Evolutionary conservation across 768 basidiomycete genomes (phyloP).

Genomic region (Polyporus arcularius): DNA sequence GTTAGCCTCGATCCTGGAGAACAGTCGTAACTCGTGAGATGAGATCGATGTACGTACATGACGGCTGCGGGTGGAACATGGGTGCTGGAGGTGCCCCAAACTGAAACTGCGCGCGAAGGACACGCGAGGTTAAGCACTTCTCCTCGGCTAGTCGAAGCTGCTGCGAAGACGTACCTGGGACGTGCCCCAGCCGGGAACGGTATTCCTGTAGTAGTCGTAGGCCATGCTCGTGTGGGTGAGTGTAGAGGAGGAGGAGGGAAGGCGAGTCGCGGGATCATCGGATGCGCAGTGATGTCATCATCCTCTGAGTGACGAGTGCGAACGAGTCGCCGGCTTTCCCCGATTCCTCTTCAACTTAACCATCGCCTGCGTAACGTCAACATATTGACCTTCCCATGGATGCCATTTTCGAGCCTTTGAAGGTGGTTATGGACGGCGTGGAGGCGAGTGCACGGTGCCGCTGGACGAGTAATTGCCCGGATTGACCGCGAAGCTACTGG

Average conservation of each 20-base stretch:
- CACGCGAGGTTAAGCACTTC: background rate
- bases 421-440: no score
- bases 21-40: conserved; percentile 24
- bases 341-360: no score
- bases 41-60: conserved; percentile 45
- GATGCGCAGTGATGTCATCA: no score
- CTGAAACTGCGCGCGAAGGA: conserved; percentile 27
- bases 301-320: no score
- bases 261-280: background rate
- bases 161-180: conserved; percentile 29
- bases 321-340: no score
- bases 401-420: no score
- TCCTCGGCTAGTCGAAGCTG: background rate
- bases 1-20: background rate
- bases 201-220: conserved; percentile 26
- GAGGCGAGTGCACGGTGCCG: no score
- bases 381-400: no score
- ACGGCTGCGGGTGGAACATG: conserved; percentile 45
- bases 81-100: conserved; percentile 36
- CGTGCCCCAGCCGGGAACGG: conserved; percentile 52
- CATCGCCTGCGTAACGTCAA: no score
- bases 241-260: background rate
- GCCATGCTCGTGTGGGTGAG: conserved; percentile 9
- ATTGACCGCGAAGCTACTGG: no score
- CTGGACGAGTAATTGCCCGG: no score